Percentiles rank a stretch among this genome's conserved stretches.
Conservation (phyloP, 208 protist species). For the Crithidia mellificae region DNA sequence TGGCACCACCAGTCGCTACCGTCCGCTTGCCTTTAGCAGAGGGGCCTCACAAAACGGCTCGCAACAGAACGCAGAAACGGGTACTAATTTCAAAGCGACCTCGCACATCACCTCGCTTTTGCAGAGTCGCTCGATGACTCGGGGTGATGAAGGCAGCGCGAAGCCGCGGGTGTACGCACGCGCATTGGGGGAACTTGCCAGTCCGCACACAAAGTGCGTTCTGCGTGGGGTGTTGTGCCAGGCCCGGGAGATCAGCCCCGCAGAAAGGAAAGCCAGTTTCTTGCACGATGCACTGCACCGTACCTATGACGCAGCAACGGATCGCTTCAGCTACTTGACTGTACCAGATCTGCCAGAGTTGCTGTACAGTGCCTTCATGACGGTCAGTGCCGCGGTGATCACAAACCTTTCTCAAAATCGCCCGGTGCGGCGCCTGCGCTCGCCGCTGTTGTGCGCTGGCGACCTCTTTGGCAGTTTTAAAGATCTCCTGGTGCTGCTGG, state of each 20-base stretch:
- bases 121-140: too few relatives aligned
- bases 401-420: slow-evolving; percentile 6
- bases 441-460: slow-evolving; percentile 67
- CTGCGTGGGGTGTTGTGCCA: slow-evolving; percentile 3
- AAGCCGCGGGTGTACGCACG: slow-evolving; percentile 21
- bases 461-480: slow-evolving; percentile 77
- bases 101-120: too few relatives aligned
- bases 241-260: not conserved
- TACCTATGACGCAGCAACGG: slow-evolving; percentile 20
- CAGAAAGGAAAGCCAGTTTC: slow-evolving; percentile 14
- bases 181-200: slow-evolving; percentile 16
- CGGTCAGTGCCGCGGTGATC: slow-evolving; percentile 4
- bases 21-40: too few relatives aligned
- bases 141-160: too few relatives aligned
- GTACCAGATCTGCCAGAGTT: slow-evolving; percentile 4
- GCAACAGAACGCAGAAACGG: too few relatives aligned
- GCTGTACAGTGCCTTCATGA: slow-evolving; percentile 19
- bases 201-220: slow-evolving; percentile 16
- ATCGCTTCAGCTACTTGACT: slow-evolving; percentile 21
- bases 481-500: slow-evolving; percentile 56
- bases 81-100: too few relatives aligned
- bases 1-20: too few relatives aligned
- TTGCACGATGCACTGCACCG: slow-evolving; percentile 27
- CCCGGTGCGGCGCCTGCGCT: slow-evolving; percentile 42
- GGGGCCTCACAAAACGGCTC: too few relatives aligned